Evolutionary conservation across 257 asterid genomes (phyloP).

Genomic region (Scutellaria baicalensis): DNA sequence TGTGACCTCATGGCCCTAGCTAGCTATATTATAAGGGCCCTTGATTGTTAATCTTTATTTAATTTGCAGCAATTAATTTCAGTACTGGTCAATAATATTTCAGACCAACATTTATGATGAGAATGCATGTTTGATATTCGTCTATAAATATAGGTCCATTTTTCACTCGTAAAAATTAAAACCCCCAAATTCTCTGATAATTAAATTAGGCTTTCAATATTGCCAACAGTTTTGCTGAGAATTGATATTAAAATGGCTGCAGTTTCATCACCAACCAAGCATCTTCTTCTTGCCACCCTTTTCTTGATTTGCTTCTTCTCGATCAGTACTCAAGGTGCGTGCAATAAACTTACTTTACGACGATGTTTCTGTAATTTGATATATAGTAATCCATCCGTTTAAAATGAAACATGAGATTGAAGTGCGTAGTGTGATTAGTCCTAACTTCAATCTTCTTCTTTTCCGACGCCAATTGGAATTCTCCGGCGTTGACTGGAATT

Average conservation of each 20-base stretch:
- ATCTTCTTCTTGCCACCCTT: slow-evolving; percentile 7
- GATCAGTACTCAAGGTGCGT: slow-evolving; percentile 19
- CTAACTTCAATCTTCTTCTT: too few relatives aligned
- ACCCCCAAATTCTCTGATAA: too few relatives aligned
- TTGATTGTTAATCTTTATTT: neutral
- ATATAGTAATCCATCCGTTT: neutral
- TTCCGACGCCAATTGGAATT: too few relatives aligned
- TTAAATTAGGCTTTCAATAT: too few relatives aligned
- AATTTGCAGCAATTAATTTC: neutral
- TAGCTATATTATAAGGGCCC: slow-evolving; percentile 12
- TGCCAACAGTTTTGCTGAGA: neutral
- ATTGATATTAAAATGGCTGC: slow-evolving; percentile 2
- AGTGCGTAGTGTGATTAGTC: too few relatives aligned
- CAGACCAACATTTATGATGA: too few relatives aligned
- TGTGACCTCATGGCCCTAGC: slow-evolving; percentile 14
- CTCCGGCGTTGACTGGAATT: too few relatives aligned
- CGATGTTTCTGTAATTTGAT: neutral
- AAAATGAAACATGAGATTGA: too few relatives aligned
- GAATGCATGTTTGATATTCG: too few relatives aligned
- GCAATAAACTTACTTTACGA: neutral
- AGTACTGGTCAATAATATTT: too few relatives aligned
- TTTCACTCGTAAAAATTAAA: too few relatives aligned
- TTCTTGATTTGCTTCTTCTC: slow-evolving; percentile 21
- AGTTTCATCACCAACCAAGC: slow-evolving; percentile 4
- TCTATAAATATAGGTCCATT: too few relatives aligned